Percentiles rank a stretch among this genome's conserved stretches.
Evolutionary conservation across 129 eudicot genomes (phyloP).

Genomic region (Artemisia argyi): DNA sequence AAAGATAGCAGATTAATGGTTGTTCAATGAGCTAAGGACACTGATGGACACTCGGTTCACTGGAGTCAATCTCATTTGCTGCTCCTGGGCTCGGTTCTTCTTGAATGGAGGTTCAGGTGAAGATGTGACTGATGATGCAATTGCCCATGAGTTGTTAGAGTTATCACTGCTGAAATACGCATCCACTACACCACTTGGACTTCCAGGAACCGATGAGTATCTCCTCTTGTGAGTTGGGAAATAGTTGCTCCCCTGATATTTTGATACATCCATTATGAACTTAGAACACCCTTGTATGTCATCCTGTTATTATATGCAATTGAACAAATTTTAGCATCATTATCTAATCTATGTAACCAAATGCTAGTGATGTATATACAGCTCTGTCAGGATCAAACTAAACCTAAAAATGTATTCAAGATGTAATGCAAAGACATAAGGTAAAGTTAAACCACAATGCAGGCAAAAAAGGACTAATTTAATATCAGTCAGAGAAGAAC

Average conservation of each 20-base stretch:
- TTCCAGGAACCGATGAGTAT: conserved; percentile 41
- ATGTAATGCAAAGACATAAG: too few relatives aligned
- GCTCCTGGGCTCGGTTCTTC: conserved; percentile 65
- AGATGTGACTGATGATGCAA: conserved; percentile 50
- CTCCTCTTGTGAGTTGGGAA: conserved; percentile 51
- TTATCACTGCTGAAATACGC: conserved; percentile 61
- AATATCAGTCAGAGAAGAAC: conserved; percentile 8
- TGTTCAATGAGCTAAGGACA: not conserved
- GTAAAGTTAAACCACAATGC: too few relatives aligned
- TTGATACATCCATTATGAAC: conserved; percentile 49
- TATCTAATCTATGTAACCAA: not conserved
- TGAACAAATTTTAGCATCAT: conserved; percentile 12
- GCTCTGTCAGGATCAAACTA: too few relatives aligned
- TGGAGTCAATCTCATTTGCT: conserved; percentile 64
- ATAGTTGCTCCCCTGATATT: conserved; percentile 11
- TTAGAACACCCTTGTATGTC: conserved; percentile 57
- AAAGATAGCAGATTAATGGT: conserved; percentile 18
- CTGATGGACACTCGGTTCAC: conserved; percentile 34
- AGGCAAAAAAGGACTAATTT: too few relatives aligned
- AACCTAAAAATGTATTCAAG: too few relatives aligned
- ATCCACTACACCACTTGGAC: conserved; percentile 75
- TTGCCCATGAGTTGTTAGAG: conserved; percentile 56
- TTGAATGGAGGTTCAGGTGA: conserved; percentile 65
- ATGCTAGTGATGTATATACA: too few relatives aligned
- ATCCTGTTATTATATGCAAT: conserved; percentile 51